These are phyloP conservation scores for Cordyceps militaris DNA, from an alignment of 2,329 filamentous ascomycete genomes.

Conservation along the genomic window DNA sequence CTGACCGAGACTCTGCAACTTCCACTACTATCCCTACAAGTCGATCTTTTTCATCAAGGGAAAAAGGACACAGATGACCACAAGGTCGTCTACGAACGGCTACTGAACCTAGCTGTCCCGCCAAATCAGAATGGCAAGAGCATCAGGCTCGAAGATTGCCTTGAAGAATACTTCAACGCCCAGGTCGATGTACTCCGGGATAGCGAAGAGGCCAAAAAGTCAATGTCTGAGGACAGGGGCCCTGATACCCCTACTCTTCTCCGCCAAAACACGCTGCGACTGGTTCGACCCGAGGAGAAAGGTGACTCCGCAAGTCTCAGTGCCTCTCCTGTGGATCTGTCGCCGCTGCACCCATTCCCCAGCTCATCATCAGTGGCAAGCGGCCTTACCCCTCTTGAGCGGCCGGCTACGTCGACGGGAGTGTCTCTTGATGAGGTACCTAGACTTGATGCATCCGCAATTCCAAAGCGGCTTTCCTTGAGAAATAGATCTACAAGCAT, in stretches of 20 bases:
- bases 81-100: constrained; percentile 85
- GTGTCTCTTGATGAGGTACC: background rate
- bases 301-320: constrained; percentile 27
- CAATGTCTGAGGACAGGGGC: constrained; percentile 22
- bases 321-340: constrained; percentile 26
- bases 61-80: constrained; percentile 83
- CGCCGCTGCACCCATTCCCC: constrained; percentile 17
- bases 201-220: constrained; percentile 47
- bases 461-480: constrained; percentile 26
- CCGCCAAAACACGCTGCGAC: constrained; percentile 27
- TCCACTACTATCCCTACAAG: constrained; percentile 81
- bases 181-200: constrained; percentile 82
- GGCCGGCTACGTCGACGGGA: background rate
- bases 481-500: constrained; percentile 51
- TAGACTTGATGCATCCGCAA: constrained; percentile 18
- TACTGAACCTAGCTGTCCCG: constrained; percentile 87
- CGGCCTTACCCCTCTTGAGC: constrained; percentile 1
- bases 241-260: constrained; percentile 20
- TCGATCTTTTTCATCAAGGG: constrained; percentile 90
- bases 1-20: constrained; percentile 85
- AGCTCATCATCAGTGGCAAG: constrained; percentile 3
- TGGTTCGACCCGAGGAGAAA: constrained; percentile 28
- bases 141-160: constrained; percentile 79
- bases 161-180: constrained; percentile 94
- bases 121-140: constrained; percentile 61